These are phyloP conservation scores for Eucommia ulmoides DNA, from an alignment of 257 asterid species.

Conservation along the genomic window DNA sequence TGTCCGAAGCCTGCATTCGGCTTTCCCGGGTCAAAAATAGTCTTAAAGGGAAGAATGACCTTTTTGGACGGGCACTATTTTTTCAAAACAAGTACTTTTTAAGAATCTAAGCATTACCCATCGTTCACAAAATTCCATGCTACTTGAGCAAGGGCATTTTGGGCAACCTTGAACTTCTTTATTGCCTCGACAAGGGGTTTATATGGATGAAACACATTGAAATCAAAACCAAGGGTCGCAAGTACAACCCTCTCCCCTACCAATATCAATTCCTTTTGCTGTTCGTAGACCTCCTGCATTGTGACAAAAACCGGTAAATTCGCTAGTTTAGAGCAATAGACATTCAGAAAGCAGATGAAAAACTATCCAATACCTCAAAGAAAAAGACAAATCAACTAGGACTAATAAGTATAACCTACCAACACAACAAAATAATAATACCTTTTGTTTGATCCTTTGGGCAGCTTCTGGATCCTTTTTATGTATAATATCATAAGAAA, in stretches of 20 bases:
- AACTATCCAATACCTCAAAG: conserved; percentile 10
- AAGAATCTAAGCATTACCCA: conserved; percentile 64
- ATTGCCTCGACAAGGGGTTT: conserved; percentile 95
- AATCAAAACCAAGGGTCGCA: conserved; percentile 80
- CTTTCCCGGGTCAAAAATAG: conserved; percentile 59
- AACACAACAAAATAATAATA: conserved; percentile 13
- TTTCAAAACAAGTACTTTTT: conserved; percentile 8
- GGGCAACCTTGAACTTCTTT: conserved; percentile 82
- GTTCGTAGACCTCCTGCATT: conserved; percentile 84
- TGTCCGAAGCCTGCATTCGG: conserved; percentile 89
- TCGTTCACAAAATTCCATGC: conserved; percentile 99
- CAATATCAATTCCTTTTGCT: conserved; percentile 73
- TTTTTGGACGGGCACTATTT: conserved; percentile 25
- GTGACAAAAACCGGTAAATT: neutral
- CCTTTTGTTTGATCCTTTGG: conserved; percentile 90
- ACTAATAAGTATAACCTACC: neutral
- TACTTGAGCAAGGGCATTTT: conserved; percentile 86
- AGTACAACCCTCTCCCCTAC: conserved; percentile 88
- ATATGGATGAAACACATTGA: conserved; percentile 78
- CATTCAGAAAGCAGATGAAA: no score
- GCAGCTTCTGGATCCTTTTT: conserved; percentile 66
- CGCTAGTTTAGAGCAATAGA: no score
- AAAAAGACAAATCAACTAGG: conserved; percentile 4
- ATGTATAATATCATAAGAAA: conserved; percentile 82
- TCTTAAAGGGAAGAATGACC: conserved; percentile 29